Evolutionary conservation across 2,329 filamentous ascomycete genomes (phyloP), one percentile per base, ranked within the genome.

Genomic region (Onygena corvina): DNA sequence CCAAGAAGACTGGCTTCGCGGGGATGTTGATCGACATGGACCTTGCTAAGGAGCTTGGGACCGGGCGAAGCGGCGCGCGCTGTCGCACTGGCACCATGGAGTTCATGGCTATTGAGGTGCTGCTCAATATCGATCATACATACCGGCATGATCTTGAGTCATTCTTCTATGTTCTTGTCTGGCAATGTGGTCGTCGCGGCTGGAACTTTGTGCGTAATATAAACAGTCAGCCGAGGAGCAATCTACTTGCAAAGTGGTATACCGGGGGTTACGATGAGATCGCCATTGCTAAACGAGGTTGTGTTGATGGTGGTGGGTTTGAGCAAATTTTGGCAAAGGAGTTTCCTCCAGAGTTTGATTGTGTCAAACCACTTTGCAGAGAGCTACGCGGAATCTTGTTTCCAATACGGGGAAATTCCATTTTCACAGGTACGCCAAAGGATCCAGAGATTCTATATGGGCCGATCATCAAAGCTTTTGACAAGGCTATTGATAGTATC

Each of bases 21-120:
- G 67, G 66, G 4, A 61, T 61, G 51, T 55, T 66, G 9, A 67
- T 67, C 54, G 59, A 67, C 51, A 55, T 67, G 4, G 60, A 67
- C 49, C 56, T 64, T 25, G 59, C 57, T 11, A 63, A 62, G 53
- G 57, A 58, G 33, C 23, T 59, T 12, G 57, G 42, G 55, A 45
- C 50, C 51, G 49, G 47, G 25, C 47, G 18, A 34, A 52, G 40
- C 27, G 50, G 53, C 2, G 50, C 51, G 11, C 38, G 49, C 8
- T 33, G 46, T 16, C 52, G 14, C 11, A 56, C 47, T 3, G 50
- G 48, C 56, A 59, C 49, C 51, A 59, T 46, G 53, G 53, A 62
- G 38, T 66, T 64, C 42, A 68, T 67, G 58, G 63, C 60, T 0
- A 59, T 65, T 27, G 59, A 64, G 46, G 61, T 69, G 7, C 51